Percentiles rank a stretch among this genome's conserved stretches.
phyloP scores from a whole-genome alignment of 305 asterid genomes.

The Ilex paraguariensis region DNA sequence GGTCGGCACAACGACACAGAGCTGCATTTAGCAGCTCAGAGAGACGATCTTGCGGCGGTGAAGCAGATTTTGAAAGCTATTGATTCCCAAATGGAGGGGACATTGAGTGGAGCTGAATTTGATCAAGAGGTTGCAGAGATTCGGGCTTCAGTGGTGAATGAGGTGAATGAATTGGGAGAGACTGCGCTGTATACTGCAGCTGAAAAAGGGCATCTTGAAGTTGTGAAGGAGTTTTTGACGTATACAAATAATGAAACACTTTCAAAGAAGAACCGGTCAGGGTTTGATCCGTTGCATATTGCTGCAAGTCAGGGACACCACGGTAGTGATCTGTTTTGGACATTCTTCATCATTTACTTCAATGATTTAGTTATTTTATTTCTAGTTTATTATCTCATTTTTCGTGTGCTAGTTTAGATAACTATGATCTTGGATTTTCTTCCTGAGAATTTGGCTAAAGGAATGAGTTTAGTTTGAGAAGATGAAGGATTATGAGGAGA shows the following conservation, averaged over 20 bases:
- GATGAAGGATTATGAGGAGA: too few relatives aligned
- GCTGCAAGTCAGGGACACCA: conserved; percentile 79
- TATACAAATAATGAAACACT: conserved; percentile 51
- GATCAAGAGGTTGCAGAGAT: conserved; percentile 69
- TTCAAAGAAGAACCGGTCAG: conserved; percentile 48
- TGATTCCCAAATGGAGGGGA: conserved; percentile 69
- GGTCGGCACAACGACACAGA: conserved; percentile 95
- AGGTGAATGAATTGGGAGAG: conserved; percentile 72
- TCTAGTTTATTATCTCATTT: too few relatives aligned
- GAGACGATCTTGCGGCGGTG: conserved; percentile 73
- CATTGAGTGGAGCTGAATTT: conserved; percentile 56
- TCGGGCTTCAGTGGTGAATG: conserved; percentile 60
- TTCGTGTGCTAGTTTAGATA: too few relatives aligned
- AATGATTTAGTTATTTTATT: too few relatives aligned
- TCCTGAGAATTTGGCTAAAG: too few relatives aligned
- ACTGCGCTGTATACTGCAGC: conserved; percentile 61
- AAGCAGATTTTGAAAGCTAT: conserved; percentile 70
- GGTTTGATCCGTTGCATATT: conserved; percentile 64
- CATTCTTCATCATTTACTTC: too few relatives aligned
- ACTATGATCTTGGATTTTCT: too few relatives aligned
- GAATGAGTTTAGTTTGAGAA: too few relatives aligned
- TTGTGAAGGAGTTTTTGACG: conserved; percentile 53
- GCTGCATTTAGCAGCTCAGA: conserved; percentile 91
- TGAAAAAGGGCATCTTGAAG: conserved; percentile 53
- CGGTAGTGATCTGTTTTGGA: conserved; percentile 27